Evolutionary conservation across 306 rosid genomes (phyloP).

Genomic region (Cucumis melo): DNA sequence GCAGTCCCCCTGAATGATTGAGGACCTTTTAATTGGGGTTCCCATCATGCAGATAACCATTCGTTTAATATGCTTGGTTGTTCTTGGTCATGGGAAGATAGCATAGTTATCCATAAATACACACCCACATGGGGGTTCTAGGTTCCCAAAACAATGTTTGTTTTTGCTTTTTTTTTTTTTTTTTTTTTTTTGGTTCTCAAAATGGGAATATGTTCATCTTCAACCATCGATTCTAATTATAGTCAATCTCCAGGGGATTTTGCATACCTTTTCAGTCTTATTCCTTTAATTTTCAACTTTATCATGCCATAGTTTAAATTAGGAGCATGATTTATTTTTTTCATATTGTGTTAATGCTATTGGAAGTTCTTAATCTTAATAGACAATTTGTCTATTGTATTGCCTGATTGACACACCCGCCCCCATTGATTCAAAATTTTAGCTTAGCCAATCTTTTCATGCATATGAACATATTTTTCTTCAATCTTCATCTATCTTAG

Average conservation of each 20-base stretch:
- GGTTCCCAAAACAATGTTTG: not conserved
- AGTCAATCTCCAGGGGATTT: not conserved
- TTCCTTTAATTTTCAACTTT: not conserved
- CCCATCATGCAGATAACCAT: not conserved
- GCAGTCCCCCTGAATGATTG: not conserved
- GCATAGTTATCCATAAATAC: not conserved
- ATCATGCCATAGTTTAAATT: not conserved
- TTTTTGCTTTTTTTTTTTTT: not conserved
- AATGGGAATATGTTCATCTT: not conserved
- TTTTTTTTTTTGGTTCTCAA: not conserved
- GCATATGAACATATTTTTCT: not conserved
- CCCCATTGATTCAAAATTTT: not conserved
- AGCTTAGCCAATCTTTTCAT: not conserved
- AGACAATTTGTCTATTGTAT: not conserved
- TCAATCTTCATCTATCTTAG: not conserved
- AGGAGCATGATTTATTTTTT: not conserved
- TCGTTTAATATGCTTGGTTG: not conserved
- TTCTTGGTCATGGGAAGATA: not conserved
- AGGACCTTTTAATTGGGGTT: not conserved
- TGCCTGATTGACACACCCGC: not conserved
- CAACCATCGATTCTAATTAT: not conserved
- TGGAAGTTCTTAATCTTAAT: not conserved
- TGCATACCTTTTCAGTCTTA: not conserved
- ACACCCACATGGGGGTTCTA: not conserved
- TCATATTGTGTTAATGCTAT: not conserved